Conservation (phyloP, 306 rosid genomes). For the Phaseolus lunatus region DNA sequence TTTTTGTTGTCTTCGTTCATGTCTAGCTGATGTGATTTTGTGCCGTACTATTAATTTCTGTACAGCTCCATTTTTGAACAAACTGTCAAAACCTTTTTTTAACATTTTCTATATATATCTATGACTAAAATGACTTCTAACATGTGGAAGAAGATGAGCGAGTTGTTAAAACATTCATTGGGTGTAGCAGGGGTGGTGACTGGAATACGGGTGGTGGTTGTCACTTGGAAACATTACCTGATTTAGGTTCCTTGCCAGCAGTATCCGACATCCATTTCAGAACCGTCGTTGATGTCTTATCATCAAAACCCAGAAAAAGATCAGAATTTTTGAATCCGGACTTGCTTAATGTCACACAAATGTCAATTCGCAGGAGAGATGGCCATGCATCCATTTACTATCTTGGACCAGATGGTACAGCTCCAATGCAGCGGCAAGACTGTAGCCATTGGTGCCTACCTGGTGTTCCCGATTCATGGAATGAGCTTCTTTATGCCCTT, state of each 20-base stretch:
- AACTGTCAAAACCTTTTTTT: neutral
- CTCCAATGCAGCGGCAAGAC: constrained; percentile 72
- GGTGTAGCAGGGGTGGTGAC: constrained; percentile 72
- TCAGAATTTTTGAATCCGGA: constrained; percentile 57
- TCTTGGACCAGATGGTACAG: constrained; percentile 56
- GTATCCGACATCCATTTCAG: constrained; percentile 52
- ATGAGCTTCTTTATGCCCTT: constrained; percentile 78
- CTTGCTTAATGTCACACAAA: constrained; percentile 70
- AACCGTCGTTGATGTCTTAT: constrained; percentile 55
- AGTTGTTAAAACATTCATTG: constrained; percentile 41
- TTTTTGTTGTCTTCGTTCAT: constrained; percentile 19
- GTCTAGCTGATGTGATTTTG: constrained; percentile 9
- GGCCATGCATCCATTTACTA: constrained; percentile 87
- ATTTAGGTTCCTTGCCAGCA: constrained; percentile 54
- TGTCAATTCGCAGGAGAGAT: constrained; percentile 79
- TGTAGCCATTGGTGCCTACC: constrained; percentile 99
- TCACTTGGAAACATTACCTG: constrained; percentile 78
- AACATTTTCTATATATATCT: neutral
- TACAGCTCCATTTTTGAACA: constrained; percentile 4
- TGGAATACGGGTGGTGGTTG: constrained; percentile 95
- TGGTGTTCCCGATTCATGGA: constrained; percentile 96
- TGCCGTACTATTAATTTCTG: constrained; percentile 26
- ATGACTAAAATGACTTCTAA: neutral
- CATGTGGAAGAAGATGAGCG: constrained; percentile 21
- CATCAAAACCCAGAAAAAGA: constrained; percentile 53